A percentile compares a stretch with the other conserved stretches of the same genome.
phyloP scores from a whole-genome alignment of 2,329 filamentous ascomycete genomes.

The Ophiocordyceps camponoti-leonardi region DNA sequence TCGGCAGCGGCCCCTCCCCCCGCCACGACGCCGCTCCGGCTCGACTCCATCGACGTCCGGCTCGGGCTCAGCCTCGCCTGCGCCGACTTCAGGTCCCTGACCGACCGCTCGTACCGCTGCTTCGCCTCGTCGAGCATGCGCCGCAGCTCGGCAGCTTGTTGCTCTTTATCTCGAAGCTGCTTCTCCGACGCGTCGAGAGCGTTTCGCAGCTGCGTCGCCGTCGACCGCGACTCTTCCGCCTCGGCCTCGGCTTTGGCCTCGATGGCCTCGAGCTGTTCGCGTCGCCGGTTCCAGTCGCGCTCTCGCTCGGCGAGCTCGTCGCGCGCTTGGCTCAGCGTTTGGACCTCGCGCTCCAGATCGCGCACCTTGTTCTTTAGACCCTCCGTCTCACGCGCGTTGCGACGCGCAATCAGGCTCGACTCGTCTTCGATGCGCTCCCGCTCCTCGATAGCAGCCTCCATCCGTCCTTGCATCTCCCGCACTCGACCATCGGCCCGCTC shows the following conservation, averaged over 20 bases:
- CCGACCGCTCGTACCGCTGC: slow-evolving; percentile 60
- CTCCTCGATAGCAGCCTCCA: slow-evolving; percentile 87
- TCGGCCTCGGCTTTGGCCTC: slow-evolving; percentile 56
- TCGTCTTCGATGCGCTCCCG: slow-evolving; percentile 87
- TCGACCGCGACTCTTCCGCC: slow-evolving; percentile 54
- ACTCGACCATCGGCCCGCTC: slow-evolving; percentile 65
- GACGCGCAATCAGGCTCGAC: slow-evolving; percentile 57
- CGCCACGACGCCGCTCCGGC: slow-evolving; percentile 14
- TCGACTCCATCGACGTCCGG: slow-evolving; percentile 22
- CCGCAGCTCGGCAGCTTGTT: slow-evolving; percentile 60
- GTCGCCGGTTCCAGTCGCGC: slow-evolving; percentile 54
- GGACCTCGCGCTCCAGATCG: slow-evolving; percentile 65
- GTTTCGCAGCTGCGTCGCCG: slow-evolving; percentile 61
- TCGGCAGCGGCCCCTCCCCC: slow-evolving; percentile 18
- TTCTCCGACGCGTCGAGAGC: slow-evolving; percentile 77
- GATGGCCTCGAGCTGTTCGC: slow-evolving; percentile 58
- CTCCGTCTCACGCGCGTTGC: slow-evolving; percentile 68
- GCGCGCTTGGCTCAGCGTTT: slow-evolving; percentile 53
- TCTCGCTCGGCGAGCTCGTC: slow-evolving; percentile 62
- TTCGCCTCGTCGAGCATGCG: slow-evolving; percentile 64
- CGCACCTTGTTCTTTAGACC: slow-evolving; percentile 65
- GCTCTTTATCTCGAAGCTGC: slow-evolving; percentile 69
- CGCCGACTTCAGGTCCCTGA: slow-evolving; percentile 42
- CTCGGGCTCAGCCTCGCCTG: slow-evolving; percentile 32
- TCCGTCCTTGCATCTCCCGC: slow-evolving; percentile 71